Conservation (phyloP, 352 stramenopile species). For the Aphanomyces astaci region DNA sequence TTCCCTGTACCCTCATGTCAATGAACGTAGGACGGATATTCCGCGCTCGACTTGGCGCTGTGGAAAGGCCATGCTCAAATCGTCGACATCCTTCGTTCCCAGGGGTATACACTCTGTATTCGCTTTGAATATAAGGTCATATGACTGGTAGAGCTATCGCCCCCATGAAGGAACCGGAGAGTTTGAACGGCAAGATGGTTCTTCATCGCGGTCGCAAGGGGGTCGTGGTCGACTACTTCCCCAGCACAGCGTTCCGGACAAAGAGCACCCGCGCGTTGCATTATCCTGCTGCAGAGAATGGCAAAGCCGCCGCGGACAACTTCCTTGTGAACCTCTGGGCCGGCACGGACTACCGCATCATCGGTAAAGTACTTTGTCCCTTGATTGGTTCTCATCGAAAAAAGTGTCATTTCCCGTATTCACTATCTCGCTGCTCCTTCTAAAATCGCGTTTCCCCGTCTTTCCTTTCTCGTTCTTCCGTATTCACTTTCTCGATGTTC, state of each 20-base stretch:
- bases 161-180: constrained; percentile 81
- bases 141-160: constrained; percentile 40
- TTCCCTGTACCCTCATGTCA: background rate
- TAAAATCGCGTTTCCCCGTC: too few species aligned
- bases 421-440: too few species aligned
- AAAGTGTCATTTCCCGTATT: too few species aligned
- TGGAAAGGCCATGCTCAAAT: constrained; percentile 78
- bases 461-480: too few species aligned
- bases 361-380: constrained; percentile 28
- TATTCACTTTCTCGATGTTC: too few species aligned
- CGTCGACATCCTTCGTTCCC: constrained; percentile 69
- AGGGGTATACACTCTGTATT: constrained; percentile 33
- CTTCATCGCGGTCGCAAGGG: constrained; percentile 55
- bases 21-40: constrained; percentile 57
- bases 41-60: constrained; percentile 68
- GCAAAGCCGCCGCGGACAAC: constrained; percentile 46
- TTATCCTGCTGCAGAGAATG: constrained; percentile 34
- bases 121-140: too few species aligned
- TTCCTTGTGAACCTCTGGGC: constrained; percentile 78
- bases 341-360: constrained; percentile 75
- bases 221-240: constrained; percentile 77
- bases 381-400: too few species aligned
- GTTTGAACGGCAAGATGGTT: constrained; percentile 67
- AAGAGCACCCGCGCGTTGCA: constrained; percentile 68
- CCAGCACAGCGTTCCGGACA: constrained; percentile 61